Percentiles rank a stretch among this genome's conserved stretches.
phyloP scores from a whole-genome alignment of 306 rosid genomes.

The Vachellia collinsii region DNA sequence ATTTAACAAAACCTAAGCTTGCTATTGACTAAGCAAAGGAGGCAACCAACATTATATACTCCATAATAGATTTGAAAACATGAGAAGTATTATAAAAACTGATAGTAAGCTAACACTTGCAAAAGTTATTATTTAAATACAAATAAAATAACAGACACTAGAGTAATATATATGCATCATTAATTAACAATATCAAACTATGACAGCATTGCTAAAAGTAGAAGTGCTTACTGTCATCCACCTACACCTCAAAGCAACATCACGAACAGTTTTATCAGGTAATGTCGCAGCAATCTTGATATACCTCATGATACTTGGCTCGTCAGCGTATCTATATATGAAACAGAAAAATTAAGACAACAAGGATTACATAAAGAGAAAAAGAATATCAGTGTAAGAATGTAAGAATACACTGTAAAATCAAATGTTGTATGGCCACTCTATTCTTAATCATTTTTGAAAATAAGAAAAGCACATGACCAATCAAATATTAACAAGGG shows the following conservation, averaged over 20 bases:
- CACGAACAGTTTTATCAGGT: constrained; percentile 96
- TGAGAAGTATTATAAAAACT: constrained; percentile 2
- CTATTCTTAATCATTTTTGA: constrained; percentile 12
- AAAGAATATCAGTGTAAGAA: constrained; percentile 22
- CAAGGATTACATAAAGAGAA: constrained; percentile 3
- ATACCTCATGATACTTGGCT: constrained; percentile 91
- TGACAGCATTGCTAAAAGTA: constrained; percentile 34
- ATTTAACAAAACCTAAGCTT: background rate
- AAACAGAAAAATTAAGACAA: constrained; percentile 35
- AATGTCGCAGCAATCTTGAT: constrained; percentile 91
- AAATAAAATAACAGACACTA: background rate
- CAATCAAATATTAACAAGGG: constrained; percentile 14
- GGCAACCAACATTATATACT: constrained; percentile 15
- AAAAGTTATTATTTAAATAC: background rate
- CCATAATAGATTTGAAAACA: background rate
- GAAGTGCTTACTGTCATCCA: constrained; percentile 90
- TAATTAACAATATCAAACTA: constrained; percentile 22
- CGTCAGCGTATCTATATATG: constrained; percentile 70
- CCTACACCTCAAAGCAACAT: constrained; percentile 99
- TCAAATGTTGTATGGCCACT: constrained; percentile 3
- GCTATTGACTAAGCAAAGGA: constrained; percentile 7
- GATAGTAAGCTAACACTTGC: background rate
- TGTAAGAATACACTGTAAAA: constrained; percentile 15
- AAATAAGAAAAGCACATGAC: constrained; percentile 20
- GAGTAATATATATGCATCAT: background rate